Evolutionary conservation across 1,139 yeast genomes (phyloP).

Genomic region (Meyerozyma sp.): DNA sequence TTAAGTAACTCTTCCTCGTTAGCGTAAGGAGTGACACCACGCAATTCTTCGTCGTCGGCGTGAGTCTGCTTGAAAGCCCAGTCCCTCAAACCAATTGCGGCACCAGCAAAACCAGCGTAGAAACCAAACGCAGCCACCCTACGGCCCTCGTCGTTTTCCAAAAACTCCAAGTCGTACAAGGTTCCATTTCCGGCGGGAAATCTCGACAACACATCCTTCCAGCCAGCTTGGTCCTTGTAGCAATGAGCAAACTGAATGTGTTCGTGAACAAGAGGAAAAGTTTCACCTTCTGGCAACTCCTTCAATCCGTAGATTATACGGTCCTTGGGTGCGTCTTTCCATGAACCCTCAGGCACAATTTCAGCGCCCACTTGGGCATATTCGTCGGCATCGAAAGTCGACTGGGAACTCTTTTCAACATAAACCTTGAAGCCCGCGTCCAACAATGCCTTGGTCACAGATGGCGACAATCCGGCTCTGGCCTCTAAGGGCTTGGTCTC

Average conservation of each 20-base stretch:
- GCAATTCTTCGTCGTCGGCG: slow-evolving; percentile 12
- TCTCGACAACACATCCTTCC: slow-evolving; percentile 13
- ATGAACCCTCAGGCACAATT: slow-evolving; percentile 13
- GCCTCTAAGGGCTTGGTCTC: slow-evolving; percentile 16
- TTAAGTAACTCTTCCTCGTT: slow-evolving; percentile 12
- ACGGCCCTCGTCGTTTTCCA: slow-evolving; percentile 14
- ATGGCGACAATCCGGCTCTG: slow-evolving; percentile 14
- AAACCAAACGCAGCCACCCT: slow-evolving; percentile 15
- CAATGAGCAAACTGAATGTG: slow-evolving; percentile 16
- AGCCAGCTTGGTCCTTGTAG: slow-evolving; percentile 15
- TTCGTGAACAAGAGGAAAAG: slow-evolving; percentile 13
- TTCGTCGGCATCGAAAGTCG: slow-evolving; percentile 11
- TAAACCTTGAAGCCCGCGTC: slow-evolving; percentile 13
- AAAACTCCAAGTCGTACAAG: slow-evolving; percentile 15
- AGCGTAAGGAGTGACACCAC: slow-evolving; percentile 13
- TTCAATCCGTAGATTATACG: slow-evolving; percentile 13
- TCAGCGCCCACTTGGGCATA: slow-evolving; percentile 13
- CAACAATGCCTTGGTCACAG: slow-evolving; percentile 13
- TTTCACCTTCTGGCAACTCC: slow-evolving; percentile 14
- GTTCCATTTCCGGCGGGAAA: slow-evolving; percentile 16
- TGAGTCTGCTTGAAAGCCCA: slow-evolving; percentile 16
- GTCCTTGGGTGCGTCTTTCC: slow-evolving; percentile 13
- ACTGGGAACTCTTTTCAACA: slow-evolving; percentile 13
- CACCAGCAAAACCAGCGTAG: slow-evolving; percentile 16
- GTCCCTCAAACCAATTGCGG: slow-evolving; percentile 14